Percentiles rank a stretch among this genome's conserved stretches.
Evolutionary conservation across 805 yeast species (phyloP).

Genomic region (Saccharomycopsis sp.): DNA sequence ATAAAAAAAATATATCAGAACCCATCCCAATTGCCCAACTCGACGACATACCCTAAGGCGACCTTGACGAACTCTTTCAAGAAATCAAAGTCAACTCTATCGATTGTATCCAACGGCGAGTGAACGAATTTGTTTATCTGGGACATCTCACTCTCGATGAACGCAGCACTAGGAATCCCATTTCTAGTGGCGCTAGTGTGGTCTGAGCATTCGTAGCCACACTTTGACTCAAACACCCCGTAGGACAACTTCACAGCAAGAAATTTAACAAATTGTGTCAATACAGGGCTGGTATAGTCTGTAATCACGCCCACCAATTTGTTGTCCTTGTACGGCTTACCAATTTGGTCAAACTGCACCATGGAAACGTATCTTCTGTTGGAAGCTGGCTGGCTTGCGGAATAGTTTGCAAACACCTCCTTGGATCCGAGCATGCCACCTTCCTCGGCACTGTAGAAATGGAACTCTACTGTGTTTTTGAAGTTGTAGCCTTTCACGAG

Average conservation of each 20-base stretch:
- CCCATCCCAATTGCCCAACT: slow-evolving; percentile 54
- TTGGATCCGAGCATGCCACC: slow-evolving; percentile 82
- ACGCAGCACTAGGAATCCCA: slow-evolving; percentile 81
- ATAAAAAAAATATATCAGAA: no score
- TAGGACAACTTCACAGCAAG: slow-evolving; percentile 53
- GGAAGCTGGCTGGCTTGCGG: no score
- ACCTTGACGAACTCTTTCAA: slow-evolving; percentile 74
- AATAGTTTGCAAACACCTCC: slow-evolving; percentile 58
- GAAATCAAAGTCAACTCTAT: slow-evolving; percentile 67
- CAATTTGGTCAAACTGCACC: slow-evolving; percentile 96
- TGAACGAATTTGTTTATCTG: slow-evolving; percentile 66
- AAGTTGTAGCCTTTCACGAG: slow-evolving; percentile 29
- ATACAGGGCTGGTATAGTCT: slow-evolving; percentile 50
- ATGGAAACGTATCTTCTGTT: slow-evolving; percentile 50
- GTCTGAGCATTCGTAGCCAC: slow-evolving; percentile 93
- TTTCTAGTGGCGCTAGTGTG: slow-evolving; percentile 77
- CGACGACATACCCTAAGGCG: slow-evolving; percentile 63
- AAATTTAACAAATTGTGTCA: slow-evolving; percentile 53
- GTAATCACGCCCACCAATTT: slow-evolving; percentile 55
- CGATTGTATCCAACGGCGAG: slow-evolving; percentile 70
- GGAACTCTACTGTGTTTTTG: slow-evolving; percentile 76
- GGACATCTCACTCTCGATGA: slow-evolving; percentile 66
- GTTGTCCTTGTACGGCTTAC: slow-evolving; percentile 47
- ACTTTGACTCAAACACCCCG: slow-evolving; percentile 60
- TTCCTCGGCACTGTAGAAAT: slow-evolving; percentile 93